These are phyloP conservation scores for Penicillium crystallinum DNA, from an alignment of 495 filamentous ascomycete genomes.

Conservation along the genomic window DNA sequence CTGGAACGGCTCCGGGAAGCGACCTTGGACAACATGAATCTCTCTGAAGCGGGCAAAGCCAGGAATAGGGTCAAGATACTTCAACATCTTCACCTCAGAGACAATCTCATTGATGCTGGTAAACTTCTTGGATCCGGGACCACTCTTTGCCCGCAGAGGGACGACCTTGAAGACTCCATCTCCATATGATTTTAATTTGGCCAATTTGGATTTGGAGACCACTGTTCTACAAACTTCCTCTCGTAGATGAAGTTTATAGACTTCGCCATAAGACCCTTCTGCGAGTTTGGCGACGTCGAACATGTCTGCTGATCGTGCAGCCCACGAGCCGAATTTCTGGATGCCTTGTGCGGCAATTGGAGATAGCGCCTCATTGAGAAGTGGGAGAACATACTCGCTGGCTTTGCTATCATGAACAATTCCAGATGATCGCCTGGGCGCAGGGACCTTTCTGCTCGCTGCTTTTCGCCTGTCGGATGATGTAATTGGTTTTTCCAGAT, in stretches of 20 bases:
- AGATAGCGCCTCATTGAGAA: constrained; percentile 37
- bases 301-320: constrained; percentile 35
- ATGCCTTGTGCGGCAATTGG: constrained; percentile 33
- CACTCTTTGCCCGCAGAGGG: constrained; percentile 40
- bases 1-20: constrained; percentile 56
- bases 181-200: constrained; percentile 35
- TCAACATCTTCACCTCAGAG: constrained; percentile 68
- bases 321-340: constrained; percentile 42
- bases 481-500: not conserved
- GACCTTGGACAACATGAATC: constrained; percentile 66
- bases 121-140: constrained; percentile 42
- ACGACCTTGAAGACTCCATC: constrained; percentile 49
- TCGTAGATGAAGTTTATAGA: constrained; percentile 42
- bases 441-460: constrained; percentile 15
- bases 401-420: constrained; percentile 33
- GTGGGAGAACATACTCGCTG: constrained; percentile 36
- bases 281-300: constrained; percentile 45
- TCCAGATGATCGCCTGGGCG: constrained; percentile 30
- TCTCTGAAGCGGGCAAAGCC: constrained; percentile 92
- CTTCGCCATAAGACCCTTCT: constrained; percentile 49
- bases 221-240: constrained; percentile 33
- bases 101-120: constrained; percentile 51
- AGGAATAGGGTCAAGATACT: constrained; percentile 69
- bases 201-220: constrained; percentile 39
- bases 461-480: constrained; percentile 8